These are phyloP conservation scores for Trichoderma atrobrunneum DNA, from an alignment of 2,329 filamentous ascomycete species.

Conservation along the genomic window DNA sequence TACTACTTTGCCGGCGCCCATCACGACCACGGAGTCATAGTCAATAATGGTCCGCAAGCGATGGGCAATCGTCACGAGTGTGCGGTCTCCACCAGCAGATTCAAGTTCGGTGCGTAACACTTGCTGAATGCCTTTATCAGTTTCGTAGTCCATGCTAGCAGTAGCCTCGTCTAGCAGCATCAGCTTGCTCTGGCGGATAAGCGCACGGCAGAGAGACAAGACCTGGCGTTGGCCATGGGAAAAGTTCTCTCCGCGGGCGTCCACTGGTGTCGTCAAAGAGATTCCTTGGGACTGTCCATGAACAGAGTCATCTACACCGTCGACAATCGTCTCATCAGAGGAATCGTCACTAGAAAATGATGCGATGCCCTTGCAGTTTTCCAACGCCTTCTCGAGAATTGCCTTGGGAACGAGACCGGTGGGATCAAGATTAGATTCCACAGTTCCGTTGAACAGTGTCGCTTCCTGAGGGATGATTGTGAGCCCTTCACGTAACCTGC, in stretches of 20 bases:
- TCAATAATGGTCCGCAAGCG: constrained; percentile 58
- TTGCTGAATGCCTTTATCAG: constrained; percentile 54
- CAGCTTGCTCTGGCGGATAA: constrained; percentile 53
- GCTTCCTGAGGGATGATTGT: constrained; percentile 60
- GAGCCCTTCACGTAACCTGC: constrained; percentile 50
- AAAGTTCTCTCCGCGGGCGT: constrained; percentile 54
- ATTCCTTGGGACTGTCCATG: constrained; percentile 27
- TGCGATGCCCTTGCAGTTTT: constrained; percentile 59
- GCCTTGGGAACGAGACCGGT: constrained; percentile 53
- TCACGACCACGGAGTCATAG: constrained; percentile 57
- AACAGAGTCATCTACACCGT: constrained; percentile 21
- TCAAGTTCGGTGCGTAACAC: constrained; percentile 50
- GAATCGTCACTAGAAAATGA: constrained; percentile 45
- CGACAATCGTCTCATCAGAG: constrained; percentile 31
- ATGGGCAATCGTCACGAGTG: constrained; percentile 58
- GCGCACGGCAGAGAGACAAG: constrained; percentile 54
- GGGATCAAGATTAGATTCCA: constrained; percentile 61
- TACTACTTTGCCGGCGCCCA: constrained; percentile 51
- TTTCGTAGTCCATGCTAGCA: constrained; percentile 58
- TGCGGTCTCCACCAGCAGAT: constrained; percentile 43
- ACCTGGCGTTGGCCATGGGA: constrained; percentile 58
- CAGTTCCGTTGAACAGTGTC: constrained; percentile 53
- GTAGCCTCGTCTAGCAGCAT: constrained; percentile 59
- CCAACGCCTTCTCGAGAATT: constrained; percentile 57
- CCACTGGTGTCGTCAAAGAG: constrained; percentile 46